Evolutionary conservation across 805 yeast species (phyloP).

Genomic region (Lachancea thermotolerans): DNA sequence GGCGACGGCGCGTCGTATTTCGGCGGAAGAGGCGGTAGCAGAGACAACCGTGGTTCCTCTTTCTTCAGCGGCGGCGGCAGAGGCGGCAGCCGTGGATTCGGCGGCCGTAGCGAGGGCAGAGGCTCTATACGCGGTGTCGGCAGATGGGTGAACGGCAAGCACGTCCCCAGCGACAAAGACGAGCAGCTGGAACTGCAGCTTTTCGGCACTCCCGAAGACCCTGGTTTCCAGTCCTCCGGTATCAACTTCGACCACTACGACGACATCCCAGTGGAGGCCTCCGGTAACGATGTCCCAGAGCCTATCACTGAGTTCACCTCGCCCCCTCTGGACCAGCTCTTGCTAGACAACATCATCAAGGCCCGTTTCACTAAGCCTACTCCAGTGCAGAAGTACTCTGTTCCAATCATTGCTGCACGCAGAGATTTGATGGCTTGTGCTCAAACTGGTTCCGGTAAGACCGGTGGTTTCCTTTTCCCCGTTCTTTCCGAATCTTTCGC

Average conservation of each 20-base stretch:
- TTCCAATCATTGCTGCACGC: conserved; percentile 82
- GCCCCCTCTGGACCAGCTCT: conserved; percentile 84
- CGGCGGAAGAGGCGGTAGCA: conserved; percentile 12
- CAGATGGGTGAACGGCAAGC: conserved; percentile 79
- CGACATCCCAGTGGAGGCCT: conserved; percentile 96
- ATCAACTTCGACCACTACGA: conserved; percentile 98
- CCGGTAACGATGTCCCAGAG: conserved; percentile 93
- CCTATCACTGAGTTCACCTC: conserved; percentile 80
- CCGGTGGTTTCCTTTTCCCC: conserved; percentile 99
- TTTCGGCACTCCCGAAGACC: conserved; percentile 67
- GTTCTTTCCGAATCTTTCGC: conserved; percentile 85
- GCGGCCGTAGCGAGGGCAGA: conserved; percentile 32
- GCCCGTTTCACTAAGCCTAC: conserved; percentile 95
- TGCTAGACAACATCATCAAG: conserved; percentile 77
- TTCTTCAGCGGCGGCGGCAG: conserved; percentile 29
- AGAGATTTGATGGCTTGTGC: conserved; percentile 97
- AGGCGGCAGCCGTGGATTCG: conserved; percentile 34
- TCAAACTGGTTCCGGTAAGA: conserved; percentile 98
- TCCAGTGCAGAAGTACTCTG: conserved; percentile 91
- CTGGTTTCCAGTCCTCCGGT: conserved; percentile 84
- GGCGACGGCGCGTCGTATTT: conserved; percentile 10
- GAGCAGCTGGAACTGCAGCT: conserved; percentile 67
- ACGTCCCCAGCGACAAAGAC: conserved; percentile 71
- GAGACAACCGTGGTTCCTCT: conserved; percentile 27
- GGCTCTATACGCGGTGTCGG: conserved; percentile 47